Conservation (phyloP, 495 filamentous ascomycete species). For the Trypethelium eluteriae region DNA sequence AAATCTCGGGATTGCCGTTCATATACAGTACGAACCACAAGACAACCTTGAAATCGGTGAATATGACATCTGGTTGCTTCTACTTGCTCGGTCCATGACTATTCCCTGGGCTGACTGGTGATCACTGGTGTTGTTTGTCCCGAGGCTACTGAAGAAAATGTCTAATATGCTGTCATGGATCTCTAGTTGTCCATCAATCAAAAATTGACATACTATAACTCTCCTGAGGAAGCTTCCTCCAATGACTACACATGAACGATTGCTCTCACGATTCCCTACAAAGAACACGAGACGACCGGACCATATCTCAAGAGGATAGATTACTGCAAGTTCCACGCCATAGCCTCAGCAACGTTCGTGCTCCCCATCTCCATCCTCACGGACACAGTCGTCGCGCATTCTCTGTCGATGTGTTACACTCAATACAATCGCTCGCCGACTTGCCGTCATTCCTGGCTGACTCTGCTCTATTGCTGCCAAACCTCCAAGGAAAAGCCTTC, state of each 20-base stretch:
- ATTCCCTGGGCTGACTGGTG: neutral
- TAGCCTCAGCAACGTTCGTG: neutral
- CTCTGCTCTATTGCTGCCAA: neutral
- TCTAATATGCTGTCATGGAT: neutral
- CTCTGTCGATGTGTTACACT: conserved; percentile 34
- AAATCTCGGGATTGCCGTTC: neutral
- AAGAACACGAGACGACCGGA: too few species aligned
- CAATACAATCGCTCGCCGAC: conserved; percentile 31
- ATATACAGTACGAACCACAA: neutral
- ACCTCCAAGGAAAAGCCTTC: conserved; percentile 17
- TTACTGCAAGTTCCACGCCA: too few species aligned
- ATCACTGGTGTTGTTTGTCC: too few species aligned
- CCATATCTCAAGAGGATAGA: too few species aligned
- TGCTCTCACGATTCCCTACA: too few species aligned
- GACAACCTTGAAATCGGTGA: neutral
- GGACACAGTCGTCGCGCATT: neutral
- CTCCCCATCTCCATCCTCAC: conserved; percentile 13
- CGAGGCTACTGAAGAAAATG: neutral
- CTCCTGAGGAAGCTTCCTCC: neutral
- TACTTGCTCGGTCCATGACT: conserved; percentile 8
- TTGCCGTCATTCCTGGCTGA: conserved; percentile 39
- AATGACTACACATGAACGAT: too few species aligned
- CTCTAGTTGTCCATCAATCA: neutral
- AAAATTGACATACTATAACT: conserved; percentile 11
- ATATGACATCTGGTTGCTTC: neutral